Evolutionary conservation across 1,139 yeast species (phyloP).

Genomic region (Nadsonia commutata): DNA sequence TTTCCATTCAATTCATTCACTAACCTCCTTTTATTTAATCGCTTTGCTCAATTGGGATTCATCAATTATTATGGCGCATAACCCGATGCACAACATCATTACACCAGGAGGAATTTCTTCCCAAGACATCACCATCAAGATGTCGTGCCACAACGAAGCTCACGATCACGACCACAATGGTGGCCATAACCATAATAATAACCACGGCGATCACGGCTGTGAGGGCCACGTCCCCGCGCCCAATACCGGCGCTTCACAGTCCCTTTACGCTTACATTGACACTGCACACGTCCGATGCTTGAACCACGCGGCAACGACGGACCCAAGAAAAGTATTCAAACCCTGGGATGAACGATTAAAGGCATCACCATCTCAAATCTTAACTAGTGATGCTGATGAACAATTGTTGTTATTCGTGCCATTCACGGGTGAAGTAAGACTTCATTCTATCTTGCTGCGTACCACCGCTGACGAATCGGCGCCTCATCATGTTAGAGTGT

Average conservation of each 20-base stretch:
- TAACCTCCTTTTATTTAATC: too few relatives aligned
- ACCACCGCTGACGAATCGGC: slow-evolving; percentile 48
- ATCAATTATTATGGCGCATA: background rate
- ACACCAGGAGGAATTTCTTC: background rate
- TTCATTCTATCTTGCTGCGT: slow-evolving; percentile 59
- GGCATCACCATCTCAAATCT: slow-evolving; percentile 24
- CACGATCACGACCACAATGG: slow-evolving; percentile 22
- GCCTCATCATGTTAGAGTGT: slow-evolving; percentile 55
- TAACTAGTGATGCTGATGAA: slow-evolving; percentile 69
- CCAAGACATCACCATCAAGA: background rate
- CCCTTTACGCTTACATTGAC: slow-evolving; percentile 48
- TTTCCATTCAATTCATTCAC: too few relatives aligned
- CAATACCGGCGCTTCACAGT: slow-evolving; percentile 57
- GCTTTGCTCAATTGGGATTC: too few relatives aligned
- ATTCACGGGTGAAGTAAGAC: slow-evolving; percentile 60
- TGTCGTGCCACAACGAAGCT: slow-evolving; percentile 13
- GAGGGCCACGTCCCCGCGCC: slow-evolving; percentile 48
- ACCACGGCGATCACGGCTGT: slow-evolving; percentile 17
- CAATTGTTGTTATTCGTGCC: slow-evolving; percentile 69
- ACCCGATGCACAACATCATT: background rate
- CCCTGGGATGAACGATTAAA: slow-evolving; percentile 37
- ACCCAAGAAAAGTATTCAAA: slow-evolving; percentile 31
- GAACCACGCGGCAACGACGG: slow-evolving; percentile 41
- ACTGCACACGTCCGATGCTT: slow-evolving; percentile 46
- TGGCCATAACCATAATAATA: slow-evolving; percentile 13